A percentile compares a stretch with the other conserved stretches of the same genome.
phyloP scores from a whole-genome alignment of 257 asterid species.

The Orobanche coerulescens region DNA sequence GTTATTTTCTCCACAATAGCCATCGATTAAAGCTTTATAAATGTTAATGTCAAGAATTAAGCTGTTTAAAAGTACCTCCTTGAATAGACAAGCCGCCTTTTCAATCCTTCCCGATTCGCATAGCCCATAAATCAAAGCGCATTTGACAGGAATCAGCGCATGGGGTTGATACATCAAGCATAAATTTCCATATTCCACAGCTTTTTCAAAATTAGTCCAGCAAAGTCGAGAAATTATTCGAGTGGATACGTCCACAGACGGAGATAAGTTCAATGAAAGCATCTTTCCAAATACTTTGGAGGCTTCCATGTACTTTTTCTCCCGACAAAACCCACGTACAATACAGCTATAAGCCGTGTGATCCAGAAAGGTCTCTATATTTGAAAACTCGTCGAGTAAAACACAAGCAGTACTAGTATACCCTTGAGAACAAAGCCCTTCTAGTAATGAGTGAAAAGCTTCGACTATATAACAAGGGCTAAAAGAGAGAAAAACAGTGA shows the following conservation, averaged over 20 bases:
- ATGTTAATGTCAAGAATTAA: slow-evolving; percentile 27
- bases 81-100: slow-evolving; percentile 42
- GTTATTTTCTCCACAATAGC: slow-evolving; percentile 38
- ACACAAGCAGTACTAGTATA: slow-evolving; percentile 4
- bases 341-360: slow-evolving; percentile 34
- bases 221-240: slow-evolving; percentile 48
- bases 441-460: not conserved
- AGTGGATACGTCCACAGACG: slow-evolving; percentile 32
- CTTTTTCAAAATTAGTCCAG: slow-evolving; percentile 40
- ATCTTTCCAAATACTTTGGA: slow-evolving; percentile 34
- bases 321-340: slow-evolving; percentile 44
- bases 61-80: slow-evolving; percentile 31
- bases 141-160: slow-evolving; percentile 25
- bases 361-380: slow-evolving; percentile 23
- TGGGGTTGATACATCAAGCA: slow-evolving; percentile 36
- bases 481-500: slow-evolving; percentile 23
- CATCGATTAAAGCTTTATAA: slow-evolving; percentile 36
- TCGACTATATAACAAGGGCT: not conserved
- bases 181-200: slow-evolving; percentile 37
- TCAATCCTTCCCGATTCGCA: slow-evolving; percentile 35
- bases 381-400: slow-evolving; percentile 40
- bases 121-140: slow-evolving; percentile 45
- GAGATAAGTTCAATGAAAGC: slow-evolving; percentile 38
- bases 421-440: not conserved
- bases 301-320: slow-evolving; percentile 51